These are phyloP conservation scores for Erysimum cheiranthoides DNA, from an alignment of 345 rosid genomes.

Conservation along the genomic window DNA sequence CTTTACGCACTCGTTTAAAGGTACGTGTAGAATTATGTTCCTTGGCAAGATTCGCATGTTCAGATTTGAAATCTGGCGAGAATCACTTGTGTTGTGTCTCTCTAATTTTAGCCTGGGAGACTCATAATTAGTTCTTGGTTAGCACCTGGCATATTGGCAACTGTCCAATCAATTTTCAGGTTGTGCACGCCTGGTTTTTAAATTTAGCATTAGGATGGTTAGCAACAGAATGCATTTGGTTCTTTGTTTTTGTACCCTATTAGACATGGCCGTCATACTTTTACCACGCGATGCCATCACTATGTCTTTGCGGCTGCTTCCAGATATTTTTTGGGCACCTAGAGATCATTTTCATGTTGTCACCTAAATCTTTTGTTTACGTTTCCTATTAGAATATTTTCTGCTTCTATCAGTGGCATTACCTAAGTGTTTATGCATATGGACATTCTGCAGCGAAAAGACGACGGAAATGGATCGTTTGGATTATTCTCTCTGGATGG, in stretches of 20 bases:
- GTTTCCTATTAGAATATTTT: neutral
- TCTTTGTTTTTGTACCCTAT: neutral
- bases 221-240: neutral
- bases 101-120: constrained; percentile 10
- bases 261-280: neutral
- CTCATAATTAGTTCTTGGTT: constrained; percentile 20
- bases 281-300: neutral
- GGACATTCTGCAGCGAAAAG: constrained; percentile 64
- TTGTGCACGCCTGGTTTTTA: constrained; percentile 6
- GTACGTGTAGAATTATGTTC: constrained; percentile 48
- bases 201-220: constrained; percentile 14
- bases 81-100: constrained; percentile 19
- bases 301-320: constrained; percentile 26
- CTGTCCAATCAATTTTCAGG: constrained; percentile 9
- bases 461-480: constrained; percentile 57
- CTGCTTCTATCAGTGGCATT: neutral
- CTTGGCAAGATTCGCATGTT: constrained; percentile 12
- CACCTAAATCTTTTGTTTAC: constrained; percentile 5
- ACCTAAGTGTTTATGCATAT: constrained; percentile 33
- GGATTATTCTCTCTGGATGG: constrained; percentile 73
- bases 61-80: constrained; percentile 9
- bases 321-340: constrained; percentile 19
- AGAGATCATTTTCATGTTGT: constrained; percentile 21
- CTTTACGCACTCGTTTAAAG: constrained; percentile 79
- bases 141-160: neutral